Evolutionary conservation across 2,329 filamentous ascomycete species (phyloP), one percentile per base, ranked within the genome.

Genomic region (Fusarium musae): DNA sequence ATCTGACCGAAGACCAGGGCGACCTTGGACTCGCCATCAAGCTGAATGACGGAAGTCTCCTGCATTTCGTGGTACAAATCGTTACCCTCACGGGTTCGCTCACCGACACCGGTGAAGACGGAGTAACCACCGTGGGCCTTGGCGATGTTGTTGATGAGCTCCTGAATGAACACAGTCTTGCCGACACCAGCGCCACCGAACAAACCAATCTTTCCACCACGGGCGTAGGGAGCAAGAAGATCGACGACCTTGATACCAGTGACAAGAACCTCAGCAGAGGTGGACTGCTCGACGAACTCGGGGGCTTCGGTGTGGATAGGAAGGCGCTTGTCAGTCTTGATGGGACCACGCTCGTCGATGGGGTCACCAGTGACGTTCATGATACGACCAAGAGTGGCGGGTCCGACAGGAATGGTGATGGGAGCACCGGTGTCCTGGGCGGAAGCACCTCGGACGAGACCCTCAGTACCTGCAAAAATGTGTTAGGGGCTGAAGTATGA

Each of bases 1-100:
- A 99, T 99, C 91, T 99, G 96, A 91, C 96, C 96, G 89, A 99
- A 99, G 79, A 99, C 96, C 79, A 99, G 89, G 76, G 96, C 94
- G 89, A 98, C 96, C 93, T 99, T 99, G 86, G 96, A 98, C 82
- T 98, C 96, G 87, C 96, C 96, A 78, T 99, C 96, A 78, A 99
- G 94, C 87, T 99, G 92, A 87, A 99, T 99, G 91, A 99, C 96
- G 83, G 93, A 94, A 79, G 96, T 99, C 89, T 99, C 96, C 90
- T 98, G 96, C 96, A 99, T 99, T 92, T 99, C 96, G 89, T 99
- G 96, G 93, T 99, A 99, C 90, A 99, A 87, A 92, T 99, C 96
- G 92, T 99, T 99, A 91, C 96, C 96, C 92, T 99, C 96, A 94
- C 96, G 96, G 84, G 96, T 99, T 90, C 96, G 96, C 93, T 99